These are phyloP conservation scores for Metarhizium anisopliae DNA, from an alignment of 2,329 filamentous ascomycete genomes.

Conservation along the genomic window DNA sequence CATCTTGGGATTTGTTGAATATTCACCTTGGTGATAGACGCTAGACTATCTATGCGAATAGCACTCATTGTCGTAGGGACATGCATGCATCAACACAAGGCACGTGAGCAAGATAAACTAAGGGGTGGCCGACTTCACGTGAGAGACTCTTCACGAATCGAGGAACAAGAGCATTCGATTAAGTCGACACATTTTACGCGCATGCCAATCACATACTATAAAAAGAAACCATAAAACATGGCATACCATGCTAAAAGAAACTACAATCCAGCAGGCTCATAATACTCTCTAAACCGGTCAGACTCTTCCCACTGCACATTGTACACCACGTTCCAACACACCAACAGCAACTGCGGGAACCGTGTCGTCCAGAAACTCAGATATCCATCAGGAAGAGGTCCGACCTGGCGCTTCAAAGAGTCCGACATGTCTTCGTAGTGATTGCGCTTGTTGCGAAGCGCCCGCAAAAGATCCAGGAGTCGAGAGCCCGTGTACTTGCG, in stretches of 20 bases:
- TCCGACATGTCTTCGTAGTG: slow-evolving; percentile 96
- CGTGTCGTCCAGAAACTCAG: slow-evolving; percentile 71
- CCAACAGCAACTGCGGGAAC: slow-evolving; percentile 71
- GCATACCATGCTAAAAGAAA: not conserved
- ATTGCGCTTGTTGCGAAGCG: slow-evolving; percentile 90
- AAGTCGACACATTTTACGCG: no score
- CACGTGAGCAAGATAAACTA: no score
- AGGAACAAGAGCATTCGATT: no score
- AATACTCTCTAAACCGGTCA: slow-evolving; percentile 66
- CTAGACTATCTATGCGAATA: no score
- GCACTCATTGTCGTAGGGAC: no score
- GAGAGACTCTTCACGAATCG: no score
- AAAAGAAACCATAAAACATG: no score
- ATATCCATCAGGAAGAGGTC: slow-evolving; percentile 70
- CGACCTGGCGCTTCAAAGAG: slow-evolving; percentile 59
- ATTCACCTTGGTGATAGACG: no score
- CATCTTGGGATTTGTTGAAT: no score
- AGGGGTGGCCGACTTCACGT: no score
- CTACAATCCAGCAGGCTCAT: slow-evolving; percentile 36
- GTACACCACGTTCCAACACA: slow-evolving; percentile 67
- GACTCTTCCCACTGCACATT: slow-evolving; percentile 54
- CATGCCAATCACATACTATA: no score
- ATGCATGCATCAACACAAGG: no score
- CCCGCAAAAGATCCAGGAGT: slow-evolving; percentile 79
- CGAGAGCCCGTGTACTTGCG: slow-evolving; percentile 83